Percentiles rank a stretch among this genome's conserved stretches.
Conservation (phyloP, 164 flowering plant species). For the Piper betle region DNA sequence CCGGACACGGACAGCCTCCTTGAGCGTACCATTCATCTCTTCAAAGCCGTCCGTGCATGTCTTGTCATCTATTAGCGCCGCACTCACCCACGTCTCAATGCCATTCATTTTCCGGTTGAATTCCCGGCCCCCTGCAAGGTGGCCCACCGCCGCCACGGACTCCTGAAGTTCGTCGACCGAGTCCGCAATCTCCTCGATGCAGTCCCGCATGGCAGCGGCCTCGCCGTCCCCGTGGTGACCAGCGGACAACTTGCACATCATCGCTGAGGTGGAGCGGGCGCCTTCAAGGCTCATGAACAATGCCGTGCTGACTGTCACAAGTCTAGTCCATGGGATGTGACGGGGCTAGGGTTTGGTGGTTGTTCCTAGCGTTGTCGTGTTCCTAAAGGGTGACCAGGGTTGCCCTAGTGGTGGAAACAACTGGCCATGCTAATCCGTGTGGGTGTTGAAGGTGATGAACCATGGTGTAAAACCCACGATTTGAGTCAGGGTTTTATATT, state of each 20-base stretch:
- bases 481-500: too few relatives aligned
- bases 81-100: constrained; percentile 31
- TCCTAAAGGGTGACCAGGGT: too few relatives aligned
- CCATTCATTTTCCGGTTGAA: constrained; percentile 19
- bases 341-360: too few relatives aligned
- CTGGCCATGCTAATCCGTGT: too few relatives aligned
- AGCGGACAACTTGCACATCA: constrained; percentile 9
- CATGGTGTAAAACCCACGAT: too few relatives aligned
- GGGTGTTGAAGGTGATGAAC: too few relatives aligned
- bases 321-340: too few relatives aligned
- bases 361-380: too few relatives aligned
- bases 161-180: constrained; percentile 14
- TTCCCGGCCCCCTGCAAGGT: constrained; percentile 3
- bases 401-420: too few relatives aligned
- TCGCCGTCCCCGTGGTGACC: constrained; percentile 8
- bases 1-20: constrained; percentile 11
- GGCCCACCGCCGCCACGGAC: constrained; percentile 14
- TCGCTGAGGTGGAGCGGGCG: constrained; percentile 7
- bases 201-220: constrained; percentile 16
- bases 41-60: constrained; percentile 27
- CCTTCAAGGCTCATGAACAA: constrained; percentile 12
- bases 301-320: constrained; percentile 21
- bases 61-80: constrained; percentile 24
- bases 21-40: constrained; percentile 7
- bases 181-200: constrained; percentile 17